Evolutionary conservation across 78 protist species (phyloP).

Genomic region (Bigelowiella natans): DNA sequence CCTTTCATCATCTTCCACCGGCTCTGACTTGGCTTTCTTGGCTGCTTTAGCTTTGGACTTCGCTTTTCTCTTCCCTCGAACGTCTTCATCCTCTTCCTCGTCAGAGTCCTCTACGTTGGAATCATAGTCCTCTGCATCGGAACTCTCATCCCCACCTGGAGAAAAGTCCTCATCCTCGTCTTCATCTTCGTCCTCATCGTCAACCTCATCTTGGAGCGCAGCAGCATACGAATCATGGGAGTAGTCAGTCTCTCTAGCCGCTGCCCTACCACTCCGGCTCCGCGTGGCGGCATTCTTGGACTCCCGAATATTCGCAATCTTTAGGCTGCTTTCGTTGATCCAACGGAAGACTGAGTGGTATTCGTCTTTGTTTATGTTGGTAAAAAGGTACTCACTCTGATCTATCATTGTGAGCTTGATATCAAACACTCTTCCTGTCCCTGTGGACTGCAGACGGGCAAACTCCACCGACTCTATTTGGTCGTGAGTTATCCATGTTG

Average conservation of each 20-base stretch:
- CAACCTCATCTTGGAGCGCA: background rate
- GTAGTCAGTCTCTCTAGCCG: background rate
- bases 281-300: background rate
- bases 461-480: background rate
- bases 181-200: background rate
- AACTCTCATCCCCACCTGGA: background rate
- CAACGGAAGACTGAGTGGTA: background rate
- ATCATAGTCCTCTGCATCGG: background rate
- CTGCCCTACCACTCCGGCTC: background rate
- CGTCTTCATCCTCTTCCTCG: background rate
- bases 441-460: background rate
- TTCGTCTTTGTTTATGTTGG: background rate
- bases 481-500: slow-evolving; percentile 33
- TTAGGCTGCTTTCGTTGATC: background rate
- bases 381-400: background rate
- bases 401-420: background rate
- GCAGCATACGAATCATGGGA: background rate
- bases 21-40: background rate
- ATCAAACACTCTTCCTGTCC: background rate
- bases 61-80: background rate
- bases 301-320: background rate
- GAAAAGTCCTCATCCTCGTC: slow-evolving; percentile 3
- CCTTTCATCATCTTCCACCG: no score
- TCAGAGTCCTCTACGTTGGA: background rate
- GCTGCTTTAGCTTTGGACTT: background rate